Percentiles rank a stretch among this genome's conserved stretches.
These are phyloP conservation scores for Trematosphaeria pertusa DNA, from an alignment of 2,329 filamentous ascomycete genomes.

Conservation along the genomic window DNA sequence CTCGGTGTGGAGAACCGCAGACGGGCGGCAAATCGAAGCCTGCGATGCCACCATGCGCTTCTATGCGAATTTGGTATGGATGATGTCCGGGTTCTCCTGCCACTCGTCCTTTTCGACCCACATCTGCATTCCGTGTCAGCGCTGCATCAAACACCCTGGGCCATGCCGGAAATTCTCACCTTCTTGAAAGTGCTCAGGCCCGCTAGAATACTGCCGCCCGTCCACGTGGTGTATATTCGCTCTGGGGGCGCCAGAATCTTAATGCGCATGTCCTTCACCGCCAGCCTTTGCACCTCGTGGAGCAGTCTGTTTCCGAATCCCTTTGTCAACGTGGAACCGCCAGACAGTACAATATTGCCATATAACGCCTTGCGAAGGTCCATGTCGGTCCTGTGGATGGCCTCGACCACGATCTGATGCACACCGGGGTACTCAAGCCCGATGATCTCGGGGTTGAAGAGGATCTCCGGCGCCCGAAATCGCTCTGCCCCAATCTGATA, in stretches of 20 bases:
- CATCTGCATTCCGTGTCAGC: conserved; percentile 70
- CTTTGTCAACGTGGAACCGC: conserved; percentile 94
- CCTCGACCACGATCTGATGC: conserved; percentile 96
- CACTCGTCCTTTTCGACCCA: conserved; percentile 99
- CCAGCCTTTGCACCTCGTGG: conserved; percentile 88
- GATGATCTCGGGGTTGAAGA: conserved; percentile 97
- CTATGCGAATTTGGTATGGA: conserved; percentile 95
- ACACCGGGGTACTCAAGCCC: conserved; percentile 96
- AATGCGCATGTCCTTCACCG: conserved; percentile 99
- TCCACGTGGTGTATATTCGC: conserved; percentile 99
- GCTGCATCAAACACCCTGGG: conserved; percentile 15
- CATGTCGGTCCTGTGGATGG: conserved; percentile 93
- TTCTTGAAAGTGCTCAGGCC: conserved; percentile 98
- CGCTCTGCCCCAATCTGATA: conserved; percentile 85
- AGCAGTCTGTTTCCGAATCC: conserved; percentile 94
- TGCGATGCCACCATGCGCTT: conserved; percentile 33
- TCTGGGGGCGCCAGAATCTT: conserved; percentile 99
- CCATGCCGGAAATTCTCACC: conserved; percentile 60
- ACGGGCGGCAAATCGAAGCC: conserved; percentile 19
- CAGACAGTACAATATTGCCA: conserved; percentile 95
- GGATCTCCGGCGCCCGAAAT: conserved; percentile 94
- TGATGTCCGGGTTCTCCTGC: conserved; percentile 99
- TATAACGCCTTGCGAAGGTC: conserved; percentile 94
- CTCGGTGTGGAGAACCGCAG: conserved; percentile 34
- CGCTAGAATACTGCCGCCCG: conserved; percentile 95